Evolutionary conservation across 257 asterid genomes (phyloP).

Genomic region (Euphrasia confusa): DNA sequence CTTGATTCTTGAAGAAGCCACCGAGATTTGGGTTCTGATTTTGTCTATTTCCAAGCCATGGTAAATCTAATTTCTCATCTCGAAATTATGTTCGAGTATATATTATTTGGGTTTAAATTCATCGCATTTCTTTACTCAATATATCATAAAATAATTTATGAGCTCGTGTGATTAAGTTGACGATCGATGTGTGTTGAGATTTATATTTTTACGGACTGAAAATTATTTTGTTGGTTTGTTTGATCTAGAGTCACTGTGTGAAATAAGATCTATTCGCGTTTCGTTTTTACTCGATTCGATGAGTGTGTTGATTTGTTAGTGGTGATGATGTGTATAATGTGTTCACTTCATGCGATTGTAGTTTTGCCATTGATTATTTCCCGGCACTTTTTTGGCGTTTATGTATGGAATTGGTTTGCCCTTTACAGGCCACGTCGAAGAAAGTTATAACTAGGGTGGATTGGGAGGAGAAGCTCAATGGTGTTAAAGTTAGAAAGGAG

Average conservation of each 20-base stretch:
- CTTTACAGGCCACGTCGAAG: constrained; percentile 57
- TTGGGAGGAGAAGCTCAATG: constrained; percentile 70
- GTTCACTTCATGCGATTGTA: constrained; percentile 2
- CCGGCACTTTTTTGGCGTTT: background rate
- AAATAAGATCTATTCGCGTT: background rate
- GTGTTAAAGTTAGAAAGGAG: constrained; percentile 56
- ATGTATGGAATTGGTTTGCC: constrained; percentile 17
- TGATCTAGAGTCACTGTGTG: background rate
- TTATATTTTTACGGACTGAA: background rate
- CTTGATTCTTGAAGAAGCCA: too few species aligned
- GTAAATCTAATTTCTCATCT: constrained; percentile 12
- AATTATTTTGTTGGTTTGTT: background rate
- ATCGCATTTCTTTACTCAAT: background rate
- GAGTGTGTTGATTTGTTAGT: background rate
- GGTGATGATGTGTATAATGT: background rate
- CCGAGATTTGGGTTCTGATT: background rate
- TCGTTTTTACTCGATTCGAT: background rate
- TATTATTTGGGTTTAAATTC: background rate
- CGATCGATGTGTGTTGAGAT: constrained; percentile 9
- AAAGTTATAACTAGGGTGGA: constrained; percentile 62
- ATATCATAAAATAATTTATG: background rate
- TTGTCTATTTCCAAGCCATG: constrained; percentile 21
- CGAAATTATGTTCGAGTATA: background rate
- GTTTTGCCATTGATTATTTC: background rate
- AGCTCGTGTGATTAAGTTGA: background rate